Conservation (phyloP, 495 filamentous ascomycete species). For the Clavariopsis aquatica region DNA sequence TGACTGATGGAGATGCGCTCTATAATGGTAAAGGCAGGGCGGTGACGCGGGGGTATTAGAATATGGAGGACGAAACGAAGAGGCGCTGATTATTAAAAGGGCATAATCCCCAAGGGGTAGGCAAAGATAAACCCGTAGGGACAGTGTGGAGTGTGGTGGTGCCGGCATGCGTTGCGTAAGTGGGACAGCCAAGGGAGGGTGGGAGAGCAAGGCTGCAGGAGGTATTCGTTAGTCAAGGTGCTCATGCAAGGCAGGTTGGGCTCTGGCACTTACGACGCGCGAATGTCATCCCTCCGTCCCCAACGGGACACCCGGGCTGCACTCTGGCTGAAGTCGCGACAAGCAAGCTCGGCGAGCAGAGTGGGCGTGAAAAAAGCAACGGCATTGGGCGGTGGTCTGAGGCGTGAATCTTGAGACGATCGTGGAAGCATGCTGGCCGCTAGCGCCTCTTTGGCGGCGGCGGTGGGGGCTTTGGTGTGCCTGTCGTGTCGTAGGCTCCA, state of each 20-base stretch:
- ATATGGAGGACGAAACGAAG: conserved; percentile 27
- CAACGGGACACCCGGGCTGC: conserved; percentile 18
- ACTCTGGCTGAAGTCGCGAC: background rate
- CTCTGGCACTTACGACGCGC: conserved; percentile 35
- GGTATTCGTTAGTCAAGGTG: conserved; percentile 30
- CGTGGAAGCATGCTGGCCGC: conserved; percentile 1
- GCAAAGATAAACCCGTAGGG: conserved; percentile 7
- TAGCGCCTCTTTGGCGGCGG: conserved; percentile 41
- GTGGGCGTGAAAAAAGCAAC: conserved; percentile 20
- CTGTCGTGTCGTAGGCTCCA: conserved; percentile 44
- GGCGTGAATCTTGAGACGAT: conserved; percentile 7
- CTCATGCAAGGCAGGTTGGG: conserved; percentile 31
- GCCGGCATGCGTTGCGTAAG: conserved; percentile 4
- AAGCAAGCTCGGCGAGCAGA: background rate
- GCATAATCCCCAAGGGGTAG: conserved; percentile 27
- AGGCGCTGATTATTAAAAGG: conserved; percentile 40
- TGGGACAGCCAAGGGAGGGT: background rate
- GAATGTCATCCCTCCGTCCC: conserved; percentile 33
- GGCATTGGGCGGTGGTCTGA: conserved; percentile 4
- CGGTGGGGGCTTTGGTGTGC: conserved; percentile 41
- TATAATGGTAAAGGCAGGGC: conserved; percentile 28
- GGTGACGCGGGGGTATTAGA: conserved; percentile 33
- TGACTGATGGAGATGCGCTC: conserved; percentile 18
- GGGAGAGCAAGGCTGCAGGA: conserved; percentile 32
- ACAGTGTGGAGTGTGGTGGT: background rate